Percentiles rank a stretch among this genome's conserved stretches.
These are phyloP conservation scores for Leptographium lundbergii DNA, from an alignment of 2,329 filamentous ascomycete species.

Conservation along the genomic window DNA sequence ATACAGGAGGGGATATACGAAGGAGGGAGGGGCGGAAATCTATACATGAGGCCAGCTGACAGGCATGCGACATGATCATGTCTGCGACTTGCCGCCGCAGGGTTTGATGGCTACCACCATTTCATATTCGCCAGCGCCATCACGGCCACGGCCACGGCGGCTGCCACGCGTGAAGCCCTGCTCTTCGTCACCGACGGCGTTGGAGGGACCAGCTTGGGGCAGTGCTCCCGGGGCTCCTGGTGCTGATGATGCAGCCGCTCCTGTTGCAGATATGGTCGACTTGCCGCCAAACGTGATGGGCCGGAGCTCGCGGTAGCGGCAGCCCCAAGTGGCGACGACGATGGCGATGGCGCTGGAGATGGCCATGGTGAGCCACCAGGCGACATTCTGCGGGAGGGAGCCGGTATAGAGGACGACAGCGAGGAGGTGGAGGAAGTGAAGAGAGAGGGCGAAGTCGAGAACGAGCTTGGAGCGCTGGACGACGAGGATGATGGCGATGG, in stretches of 20 bases:
- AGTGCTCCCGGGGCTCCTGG: constrained; percentile 5
- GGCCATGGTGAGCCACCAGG: constrained; percentile 69
- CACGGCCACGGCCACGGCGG: constrained; percentile 38
- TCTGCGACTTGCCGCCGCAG: not conserved
- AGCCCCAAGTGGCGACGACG: constrained; percentile 74
- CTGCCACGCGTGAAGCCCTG: constrained; percentile 37
- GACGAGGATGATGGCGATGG: constrained; percentile 70
- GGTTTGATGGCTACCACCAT: constrained; percentile 49
- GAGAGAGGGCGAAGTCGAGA: constrained; percentile 83
- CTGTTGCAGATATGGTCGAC: constrained; percentile 12
- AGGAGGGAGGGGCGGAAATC: not conserved
- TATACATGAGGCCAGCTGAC: not conserved
- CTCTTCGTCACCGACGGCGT: constrained; percentile 26
- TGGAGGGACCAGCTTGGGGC: constrained; percentile 6
- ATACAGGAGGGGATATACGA: not conserved
- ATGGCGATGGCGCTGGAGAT: constrained; percentile 31
- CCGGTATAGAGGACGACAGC: constrained; percentile 60
- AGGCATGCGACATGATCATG: not conserved
- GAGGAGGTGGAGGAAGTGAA: constrained; percentile 30
- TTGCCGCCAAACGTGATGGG: constrained; percentile 75
- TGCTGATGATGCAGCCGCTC: not conserved
- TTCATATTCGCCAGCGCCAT: constrained; percentile 50
- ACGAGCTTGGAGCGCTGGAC: constrained; percentile 87
- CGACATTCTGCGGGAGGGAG: constrained; percentile 59
- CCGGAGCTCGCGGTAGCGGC: constrained; percentile 75